Evolutionary conservation across 1,139 yeast species (phyloP).

Genomic region (Casaregolazyma lundiana): DNA sequence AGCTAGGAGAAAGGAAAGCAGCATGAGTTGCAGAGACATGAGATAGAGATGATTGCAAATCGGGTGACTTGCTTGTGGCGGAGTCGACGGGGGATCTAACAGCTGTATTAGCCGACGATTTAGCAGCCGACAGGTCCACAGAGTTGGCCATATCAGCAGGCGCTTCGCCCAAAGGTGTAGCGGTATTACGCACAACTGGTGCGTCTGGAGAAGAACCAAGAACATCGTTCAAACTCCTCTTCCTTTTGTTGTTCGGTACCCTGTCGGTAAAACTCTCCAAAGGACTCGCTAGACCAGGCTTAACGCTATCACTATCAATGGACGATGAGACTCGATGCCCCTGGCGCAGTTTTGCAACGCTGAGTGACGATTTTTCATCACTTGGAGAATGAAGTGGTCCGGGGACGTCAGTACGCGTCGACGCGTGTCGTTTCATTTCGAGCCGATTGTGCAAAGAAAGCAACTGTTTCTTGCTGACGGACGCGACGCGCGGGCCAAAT

Average conservation of each 20-base stretch:
- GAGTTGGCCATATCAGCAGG: background rate
- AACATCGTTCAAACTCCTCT: background rate
- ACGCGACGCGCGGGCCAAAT: background rate
- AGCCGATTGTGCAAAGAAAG: conserved; percentile 6
- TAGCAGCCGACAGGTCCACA: background rate
- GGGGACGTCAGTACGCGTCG: no score
- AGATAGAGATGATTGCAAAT: background rate
- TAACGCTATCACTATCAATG: background rate
- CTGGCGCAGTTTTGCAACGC: background rate
- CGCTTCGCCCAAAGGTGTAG: no score
- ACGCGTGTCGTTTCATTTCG: background rate
- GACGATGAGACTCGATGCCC: background rate
- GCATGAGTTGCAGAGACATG: background rate
- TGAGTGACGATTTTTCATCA: background rate
- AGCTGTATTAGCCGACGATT: background rate
- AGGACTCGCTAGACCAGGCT: background rate
- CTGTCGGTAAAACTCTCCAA: background rate
- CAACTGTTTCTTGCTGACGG: conserved; percentile 2
- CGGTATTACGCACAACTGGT: no score
- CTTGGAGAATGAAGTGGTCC: background rate
- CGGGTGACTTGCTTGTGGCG: background rate
- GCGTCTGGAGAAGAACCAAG: background rate
- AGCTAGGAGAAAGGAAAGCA: background rate
- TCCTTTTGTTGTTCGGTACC: background rate
- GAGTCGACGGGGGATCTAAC: background rate